These are phyloP conservation scores for Candolleomyces efflorescens DNA, from an alignment of 768 basidiomycete genomes.

Conservation along the genomic window DNA sequence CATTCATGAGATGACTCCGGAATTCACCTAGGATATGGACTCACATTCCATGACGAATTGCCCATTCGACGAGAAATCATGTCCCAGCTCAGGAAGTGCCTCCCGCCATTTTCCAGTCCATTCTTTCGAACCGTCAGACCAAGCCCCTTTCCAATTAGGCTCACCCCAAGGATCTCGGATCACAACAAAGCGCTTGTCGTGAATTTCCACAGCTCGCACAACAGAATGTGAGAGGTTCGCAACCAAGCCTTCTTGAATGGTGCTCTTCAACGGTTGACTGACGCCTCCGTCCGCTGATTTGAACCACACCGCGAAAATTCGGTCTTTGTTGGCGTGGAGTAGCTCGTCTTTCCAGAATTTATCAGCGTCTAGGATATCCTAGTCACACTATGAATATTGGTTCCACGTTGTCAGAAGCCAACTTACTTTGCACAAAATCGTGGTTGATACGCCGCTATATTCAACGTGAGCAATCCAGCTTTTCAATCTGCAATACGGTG, in stretches of 20 bases:
- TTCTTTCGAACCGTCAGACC: constrained; percentile 42
- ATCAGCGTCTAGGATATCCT: constrained; percentile 44
- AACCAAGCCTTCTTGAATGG: constrained; percentile 25
- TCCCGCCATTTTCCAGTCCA: constrained; percentile 40
- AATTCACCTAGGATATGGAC: constrained; percentile 4
- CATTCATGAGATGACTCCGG: not conserved
- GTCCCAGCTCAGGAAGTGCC: constrained; percentile 29
- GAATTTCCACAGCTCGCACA: constrained; percentile 35
- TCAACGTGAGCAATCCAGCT: not conserved
- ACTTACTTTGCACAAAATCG: constrained; percentile 27
- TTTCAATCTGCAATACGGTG: too few species aligned
- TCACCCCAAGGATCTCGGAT: constrained; percentile 45
- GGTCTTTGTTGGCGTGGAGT: constrained; percentile 36
- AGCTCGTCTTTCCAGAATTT: constrained; percentile 50
- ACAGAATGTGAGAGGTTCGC: constrained; percentile 39
- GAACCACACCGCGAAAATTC: constrained; percentile 42
- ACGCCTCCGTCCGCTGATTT: constrained; percentile 19
- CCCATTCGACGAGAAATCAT: constrained; percentile 37
- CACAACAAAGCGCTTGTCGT: constrained; percentile 40
- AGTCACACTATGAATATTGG: not conserved
- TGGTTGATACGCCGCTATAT: constrained; percentile 34
- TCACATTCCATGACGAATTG: constrained; percentile 44
- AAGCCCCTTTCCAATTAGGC: constrained; percentile 38
- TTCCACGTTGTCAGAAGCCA: not conserved
- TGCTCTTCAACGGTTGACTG: constrained; percentile 4